Percentiles rank a stretch among this genome's conserved stretches.
phyloP scores from a whole-genome alignment of 768 basidiomycete species.

The Kwoniella sp. region DNA sequence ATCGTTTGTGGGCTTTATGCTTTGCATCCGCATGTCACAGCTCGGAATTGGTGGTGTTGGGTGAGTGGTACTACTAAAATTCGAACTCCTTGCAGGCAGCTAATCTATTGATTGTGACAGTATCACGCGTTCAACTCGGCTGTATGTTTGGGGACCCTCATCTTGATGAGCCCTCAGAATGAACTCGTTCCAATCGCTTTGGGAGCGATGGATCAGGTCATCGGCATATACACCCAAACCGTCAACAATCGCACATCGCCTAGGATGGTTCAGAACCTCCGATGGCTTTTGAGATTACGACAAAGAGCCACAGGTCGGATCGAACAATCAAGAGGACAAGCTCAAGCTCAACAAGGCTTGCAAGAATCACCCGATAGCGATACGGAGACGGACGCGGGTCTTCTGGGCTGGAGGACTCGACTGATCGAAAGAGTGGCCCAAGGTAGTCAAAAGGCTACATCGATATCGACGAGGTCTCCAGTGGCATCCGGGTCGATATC shows the following conservation, averaged over 20 bases:
- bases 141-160: conserved; percentile 32
- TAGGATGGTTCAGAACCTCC: conserved; percentile 26
- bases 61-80: too few relatives aligned
- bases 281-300: conserved; percentile 33
- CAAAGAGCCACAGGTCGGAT: conserved; percentile 16
- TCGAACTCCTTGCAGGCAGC: too few relatives aligned
- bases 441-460: conserved; percentile 12
- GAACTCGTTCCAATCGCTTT: conserved; percentile 27
- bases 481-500: neutral
- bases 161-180: conserved; percentile 30
- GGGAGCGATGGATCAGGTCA: conserved; percentile 23
- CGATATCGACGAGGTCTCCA: conserved; percentile 9
- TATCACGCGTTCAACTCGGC: conserved; percentile 43
- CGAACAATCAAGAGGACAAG: neutral
- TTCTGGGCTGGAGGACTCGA: conserved; percentile 34
- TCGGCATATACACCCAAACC: conserved; percentile 19
- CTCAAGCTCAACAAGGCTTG: neutral
- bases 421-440: conserved; percentile 28
- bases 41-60: conserved; percentile 37
- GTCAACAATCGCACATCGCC: conserved; percentile 8
- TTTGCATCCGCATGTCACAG: conserved; percentile 17
- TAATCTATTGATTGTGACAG: too few relatives aligned
- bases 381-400: conserved; percentile 20
- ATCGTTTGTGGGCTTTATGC: conserved; percentile 21
- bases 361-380: conserved; percentile 10